Evolutionary conservation across 2,329 filamentous ascomycete genomes (phyloP), one percentile per base, ranked within the genome.

Genomic region (Alternaria consortialis): DNA sequence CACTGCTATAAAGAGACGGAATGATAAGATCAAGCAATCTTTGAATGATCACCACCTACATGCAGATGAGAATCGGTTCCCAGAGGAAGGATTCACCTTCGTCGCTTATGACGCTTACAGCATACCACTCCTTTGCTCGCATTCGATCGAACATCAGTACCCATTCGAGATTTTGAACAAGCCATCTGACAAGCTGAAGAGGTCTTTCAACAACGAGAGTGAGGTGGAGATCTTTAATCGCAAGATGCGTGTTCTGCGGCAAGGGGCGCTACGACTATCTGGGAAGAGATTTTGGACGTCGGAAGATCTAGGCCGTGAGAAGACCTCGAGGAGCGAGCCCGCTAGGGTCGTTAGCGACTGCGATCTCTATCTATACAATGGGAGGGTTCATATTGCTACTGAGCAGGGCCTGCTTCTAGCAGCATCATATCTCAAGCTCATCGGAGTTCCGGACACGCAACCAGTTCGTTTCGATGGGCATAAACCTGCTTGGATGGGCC

Each of bases 301-400:
- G 17, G 37, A 58, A 5, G 47, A 58, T 9, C n/a, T 67, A 2
- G 63, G 67, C 11, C 67, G 68, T n/a, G 47, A 20, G 0, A 42
- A 51, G 2, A 44, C 39, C 2, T 36, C 29, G 29, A 56, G 43
- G 29, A 53, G 7, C 9, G 60, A 51, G 2, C 53, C 60, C 2
- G 32, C 51, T 27, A 58, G 43, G 7, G 40, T 64, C 8, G 50
- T 72, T 6, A 40, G 56, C 15, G 61, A 70, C 25, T 48, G 65
- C 25, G 70, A 71, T 32, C 44, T 72, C 1, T 72, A 71, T 34
- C 50, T 69, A 4, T n/a, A 61, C 36, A 50, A 60, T 12, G 32
- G 34, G 6, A 62, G 66, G 25, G 34, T 73, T 11, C 48, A 69
- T 23, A 60, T 73, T 9, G 67, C 63, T 15, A 65, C 65, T 1